phyloP scores from a whole-genome alignment of 495 filamentous ascomycete species.

The Durotheca rogersii region DNA sequence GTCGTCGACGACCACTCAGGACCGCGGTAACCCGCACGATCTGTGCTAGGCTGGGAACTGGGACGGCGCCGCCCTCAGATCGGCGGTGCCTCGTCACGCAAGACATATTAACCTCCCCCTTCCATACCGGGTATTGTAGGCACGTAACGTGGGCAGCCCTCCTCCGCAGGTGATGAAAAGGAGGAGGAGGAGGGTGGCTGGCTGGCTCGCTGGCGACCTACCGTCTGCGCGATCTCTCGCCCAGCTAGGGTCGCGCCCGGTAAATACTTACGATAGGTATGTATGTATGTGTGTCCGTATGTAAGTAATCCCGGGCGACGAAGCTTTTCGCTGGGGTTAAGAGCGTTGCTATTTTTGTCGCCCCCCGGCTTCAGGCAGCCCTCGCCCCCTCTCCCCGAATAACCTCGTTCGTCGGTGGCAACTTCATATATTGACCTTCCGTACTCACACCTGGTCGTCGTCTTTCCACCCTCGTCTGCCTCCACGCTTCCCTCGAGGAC shows the following conservation, averaged over 20 bases:
- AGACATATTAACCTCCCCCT: not conserved
- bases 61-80: not conserved
- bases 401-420: constrained; percentile 22
- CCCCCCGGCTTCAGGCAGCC: not conserved
- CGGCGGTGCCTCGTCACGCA: not conserved
- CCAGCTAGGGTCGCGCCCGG: not conserved
- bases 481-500: constrained; percentile 29
- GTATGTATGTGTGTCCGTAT: no score
- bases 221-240: no score
- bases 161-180: no score
- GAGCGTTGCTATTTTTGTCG: not conserved
- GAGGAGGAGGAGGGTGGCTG: no score
- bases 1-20: no score
- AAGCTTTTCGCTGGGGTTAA: not conserved
- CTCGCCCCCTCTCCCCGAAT: no score
- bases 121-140: not conserved
- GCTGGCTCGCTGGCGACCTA: no score
- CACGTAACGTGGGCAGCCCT: not conserved
- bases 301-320: not conserved
- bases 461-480: constrained; percentile 15
- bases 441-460: constrained; percentile 13
- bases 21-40: no score
- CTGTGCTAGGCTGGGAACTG: no score
- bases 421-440: constrained; percentile 28
- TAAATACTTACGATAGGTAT: no score